Percentiles rank a stretch among this genome's conserved stretches.
phyloP scores from a whole-genome alignment of 2,329 filamentous ascomycete genomes.

The Ilyonectria robusta region DNA sequence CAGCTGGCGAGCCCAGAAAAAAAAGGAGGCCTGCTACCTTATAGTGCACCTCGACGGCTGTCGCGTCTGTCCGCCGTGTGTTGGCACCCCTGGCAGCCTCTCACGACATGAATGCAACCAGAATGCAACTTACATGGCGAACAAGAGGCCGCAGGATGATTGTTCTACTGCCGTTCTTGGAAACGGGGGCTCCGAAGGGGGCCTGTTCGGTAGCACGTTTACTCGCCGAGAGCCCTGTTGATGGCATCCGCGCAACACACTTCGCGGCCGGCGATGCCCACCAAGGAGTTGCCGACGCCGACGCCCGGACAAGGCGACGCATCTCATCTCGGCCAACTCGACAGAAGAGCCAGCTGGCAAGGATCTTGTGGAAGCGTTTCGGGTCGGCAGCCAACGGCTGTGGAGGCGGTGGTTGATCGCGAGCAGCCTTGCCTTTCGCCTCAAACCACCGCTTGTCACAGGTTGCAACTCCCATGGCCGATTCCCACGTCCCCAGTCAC shows the following conservation, averaged over 20 bases:
- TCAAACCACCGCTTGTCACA: slow-evolving; percentile 32
- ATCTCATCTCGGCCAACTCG: slow-evolving; percentile 15
- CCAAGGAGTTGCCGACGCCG: background rate
- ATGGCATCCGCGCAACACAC: background rate
- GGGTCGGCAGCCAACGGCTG: slow-evolving; percentile 11
- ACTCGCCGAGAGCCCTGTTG: background rate
- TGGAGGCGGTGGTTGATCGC: background rate
- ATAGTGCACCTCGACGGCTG: slow-evolving; percentile 17
- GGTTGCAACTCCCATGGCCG: slow-evolving; percentile 28
- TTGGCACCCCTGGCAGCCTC: slow-evolving; percentile 29
- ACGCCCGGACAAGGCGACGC: background rate
- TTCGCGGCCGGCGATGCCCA: slow-evolving; percentile 1
- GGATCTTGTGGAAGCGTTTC: background rate
- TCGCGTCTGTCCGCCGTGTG: slow-evolving; percentile 9
- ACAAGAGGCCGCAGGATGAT: background rate
- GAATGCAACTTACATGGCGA: slow-evolving; percentile 23
- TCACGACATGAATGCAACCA: slow-evolving; percentile 39
- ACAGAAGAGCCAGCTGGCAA: background rate
- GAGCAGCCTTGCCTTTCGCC: slow-evolving; percentile 19
- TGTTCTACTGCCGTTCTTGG: background rate
- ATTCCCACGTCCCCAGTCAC: slow-evolving; percentile 31
- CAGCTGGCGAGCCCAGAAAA: slow-evolving; percentile 30
- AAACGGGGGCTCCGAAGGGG: background rate
- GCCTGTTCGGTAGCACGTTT: background rate
- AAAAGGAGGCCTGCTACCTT: slow-evolving; percentile 29